Evolutionary conservation across 257 asterid genomes (phyloP).

Genomic region (Gentiana straminea): DNA sequence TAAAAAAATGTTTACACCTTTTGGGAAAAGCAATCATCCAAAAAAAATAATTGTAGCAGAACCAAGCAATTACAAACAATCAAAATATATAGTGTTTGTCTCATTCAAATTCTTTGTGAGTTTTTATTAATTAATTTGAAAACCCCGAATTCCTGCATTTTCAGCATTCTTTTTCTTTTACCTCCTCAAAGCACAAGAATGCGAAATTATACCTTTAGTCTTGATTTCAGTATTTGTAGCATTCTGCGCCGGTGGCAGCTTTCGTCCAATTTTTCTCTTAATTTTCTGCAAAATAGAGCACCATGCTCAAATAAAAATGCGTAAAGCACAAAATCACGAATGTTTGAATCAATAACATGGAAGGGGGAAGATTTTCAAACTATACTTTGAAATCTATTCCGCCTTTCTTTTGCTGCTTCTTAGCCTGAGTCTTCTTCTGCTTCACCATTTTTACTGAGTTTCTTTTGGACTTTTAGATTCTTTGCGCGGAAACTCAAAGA

Average conservation of each 20-base stretch:
- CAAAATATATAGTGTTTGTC: not conserved
- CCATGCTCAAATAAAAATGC: not conserved
- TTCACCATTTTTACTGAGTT: conserved; percentile 47
- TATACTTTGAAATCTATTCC: conserved; percentile 70
- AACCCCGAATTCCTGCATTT: no score
- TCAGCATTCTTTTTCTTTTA: no score
- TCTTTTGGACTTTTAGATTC: no score
- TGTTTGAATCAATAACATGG: not conserved
- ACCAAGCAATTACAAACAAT: not conserved
- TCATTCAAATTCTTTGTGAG: not conserved
- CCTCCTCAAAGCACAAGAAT: not conserved
- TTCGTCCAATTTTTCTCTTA: conserved; percentile 80
- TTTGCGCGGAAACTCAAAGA: not conserved
- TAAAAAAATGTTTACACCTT: not conserved
- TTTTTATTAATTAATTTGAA: not conserved
- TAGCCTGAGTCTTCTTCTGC: conserved; percentile 51
- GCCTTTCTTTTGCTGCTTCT: conserved; percentile 60
- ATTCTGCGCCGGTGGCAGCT: conserved; percentile 90
- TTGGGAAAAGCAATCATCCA: not conserved
- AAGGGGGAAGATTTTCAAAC: not conserved
- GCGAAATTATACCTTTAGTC: conserved; percentile 37
- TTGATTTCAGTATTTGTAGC: conserved; percentile 73
- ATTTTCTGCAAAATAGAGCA: conserved; percentile 45
- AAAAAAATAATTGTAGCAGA: not conserved
- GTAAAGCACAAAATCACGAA: not conserved